phyloP scores from a whole-genome alignment of 192 early-diverging fungal genomes.

The Coemansia sp. region DNA sequence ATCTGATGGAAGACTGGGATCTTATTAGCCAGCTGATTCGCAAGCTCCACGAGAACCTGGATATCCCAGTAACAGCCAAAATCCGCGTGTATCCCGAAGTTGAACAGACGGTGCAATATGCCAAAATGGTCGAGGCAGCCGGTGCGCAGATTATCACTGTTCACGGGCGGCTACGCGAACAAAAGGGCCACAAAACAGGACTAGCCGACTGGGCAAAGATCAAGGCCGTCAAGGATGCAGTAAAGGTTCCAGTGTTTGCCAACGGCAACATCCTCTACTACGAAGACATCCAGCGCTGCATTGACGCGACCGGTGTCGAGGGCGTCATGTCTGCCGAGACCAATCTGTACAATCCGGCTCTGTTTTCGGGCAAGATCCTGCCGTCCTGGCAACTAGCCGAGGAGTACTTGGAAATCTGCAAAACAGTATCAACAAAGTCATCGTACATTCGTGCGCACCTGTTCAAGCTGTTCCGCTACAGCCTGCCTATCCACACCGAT shows the following conservation, averaged over 20 bases:
- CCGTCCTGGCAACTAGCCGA: slow-evolving; percentile 76
- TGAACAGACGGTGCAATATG: slow-evolving; percentile 89
- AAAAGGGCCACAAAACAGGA: slow-evolving; percentile 96
- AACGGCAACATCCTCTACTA: slow-evolving; percentile 97
- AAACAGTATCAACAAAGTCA: slow-evolving; percentile 62
- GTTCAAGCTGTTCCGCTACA: slow-evolving; percentile 87
- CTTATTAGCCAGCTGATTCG: slow-evolving; percentile 60
- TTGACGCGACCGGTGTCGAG: slow-evolving; percentile 82
- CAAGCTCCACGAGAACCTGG: slow-evolving; percentile 75
- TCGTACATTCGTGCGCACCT: slow-evolving; percentile 79
- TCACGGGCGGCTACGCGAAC: slow-evolving; percentile 92
- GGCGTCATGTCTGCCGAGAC: slow-evolving; percentile 95
- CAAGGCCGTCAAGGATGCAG: slow-evolving; percentile 74
- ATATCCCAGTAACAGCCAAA: slow-evolving; percentile 93
- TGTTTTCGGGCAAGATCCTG: slow-evolving; percentile 71
- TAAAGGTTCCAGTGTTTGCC: slow-evolving; percentile 89
- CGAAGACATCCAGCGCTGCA: slow-evolving; percentile 82
- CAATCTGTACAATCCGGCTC: slow-evolving; percentile 82
- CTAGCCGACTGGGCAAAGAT: slow-evolving; percentile 97
- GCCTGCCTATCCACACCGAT: slow-evolving; percentile 76
- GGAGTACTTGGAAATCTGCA: slow-evolving; percentile 89
- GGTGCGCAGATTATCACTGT: slow-evolving; percentile 92
- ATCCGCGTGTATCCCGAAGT: slow-evolving; percentile 89
- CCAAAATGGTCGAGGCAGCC: slow-evolving; percentile 91
- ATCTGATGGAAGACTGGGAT: slow-evolving; percentile 93